These are phyloP conservation scores for Leptographium flavum DNA, from an alignment of 2,329 filamentous ascomycete genomes.

Conservation along the genomic window DNA sequence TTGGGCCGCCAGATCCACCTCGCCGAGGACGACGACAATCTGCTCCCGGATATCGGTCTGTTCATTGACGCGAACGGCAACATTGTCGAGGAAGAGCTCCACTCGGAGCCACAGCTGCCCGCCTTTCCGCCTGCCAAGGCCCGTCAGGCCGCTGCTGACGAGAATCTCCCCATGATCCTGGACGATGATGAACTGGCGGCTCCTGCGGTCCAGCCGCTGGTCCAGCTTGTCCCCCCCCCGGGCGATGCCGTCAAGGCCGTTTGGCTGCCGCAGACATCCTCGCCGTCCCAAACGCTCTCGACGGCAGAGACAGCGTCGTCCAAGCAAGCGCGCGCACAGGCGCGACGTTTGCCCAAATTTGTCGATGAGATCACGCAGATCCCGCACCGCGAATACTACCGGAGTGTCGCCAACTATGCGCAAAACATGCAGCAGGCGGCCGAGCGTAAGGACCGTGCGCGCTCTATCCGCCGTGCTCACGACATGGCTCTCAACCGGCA, in stretches of 20 bases:
- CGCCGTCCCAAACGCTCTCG: background rate
- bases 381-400: constrained; percentile 9
- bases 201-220: background rate
- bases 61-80: constrained; percentile 13
- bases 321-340: background rate
- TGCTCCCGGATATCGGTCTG: constrained; percentile 24
- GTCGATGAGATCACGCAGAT: constrained; percentile 12
- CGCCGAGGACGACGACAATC: constrained; percentile 25
- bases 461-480: constrained; percentile 3
- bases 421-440: constrained; percentile 9
- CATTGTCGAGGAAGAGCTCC: constrained; percentile 10
- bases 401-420: constrained; percentile 8
- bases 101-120: constrained; percentile 10
- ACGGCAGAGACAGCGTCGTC: constrained; percentile 1
- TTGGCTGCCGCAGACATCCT: background rate
- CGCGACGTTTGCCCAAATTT: constrained; percentile 2
- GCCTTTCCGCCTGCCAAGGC: background rate
- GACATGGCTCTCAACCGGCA: background rate
- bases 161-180: constrained; percentile 2
- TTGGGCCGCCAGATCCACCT: constrained; percentile 19
- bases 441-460: constrained; percentile 4
- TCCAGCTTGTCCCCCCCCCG: background rate
- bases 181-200: constrained; percentile 7
- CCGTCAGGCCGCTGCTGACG: background rate
- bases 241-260: background rate